A percentile compares a stretch with the other conserved stretches of the same genome.
These are phyloP conservation scores for Chalciporus sphaerocephalus DNA, from an alignment of 768 basidiomycete genomes.

Conservation along the genomic window DNA sequence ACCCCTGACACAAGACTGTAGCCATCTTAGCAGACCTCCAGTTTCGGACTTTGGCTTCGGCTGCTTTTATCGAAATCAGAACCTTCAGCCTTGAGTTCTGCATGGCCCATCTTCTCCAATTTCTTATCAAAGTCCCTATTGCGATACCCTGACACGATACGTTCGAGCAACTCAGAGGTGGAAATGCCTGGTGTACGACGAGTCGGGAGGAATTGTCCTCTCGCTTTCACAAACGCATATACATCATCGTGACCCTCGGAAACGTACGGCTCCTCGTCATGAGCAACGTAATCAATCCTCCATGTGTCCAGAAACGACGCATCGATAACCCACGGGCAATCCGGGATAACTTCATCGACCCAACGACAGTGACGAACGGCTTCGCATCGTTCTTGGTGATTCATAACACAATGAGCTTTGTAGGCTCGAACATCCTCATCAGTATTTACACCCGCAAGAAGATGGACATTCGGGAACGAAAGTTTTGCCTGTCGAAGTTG, in stretches of 20 bases:
- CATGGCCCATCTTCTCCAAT: constrained; percentile 80
- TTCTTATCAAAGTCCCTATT: constrained; percentile 85
- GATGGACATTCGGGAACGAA: constrained; percentile 83
- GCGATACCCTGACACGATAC: constrained; percentile 86
- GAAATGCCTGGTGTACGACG: constrained; percentile 92
- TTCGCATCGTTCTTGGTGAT: constrained; percentile 85
- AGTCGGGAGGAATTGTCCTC: constrained; percentile 92
- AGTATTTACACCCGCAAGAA: constrained; percentile 90
- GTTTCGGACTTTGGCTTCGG: constrained; percentile 1
- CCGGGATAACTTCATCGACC: constrained; percentile 91
- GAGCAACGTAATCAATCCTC: constrained; percentile 94
- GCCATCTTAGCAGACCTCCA: too few relatives aligned
- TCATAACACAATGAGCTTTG: constrained; percentile 85
- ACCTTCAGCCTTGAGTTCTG: constrained; percentile 63
- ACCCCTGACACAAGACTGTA: background rate
- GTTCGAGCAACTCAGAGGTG: constrained; percentile 87
- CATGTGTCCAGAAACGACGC: constrained; percentile 78
- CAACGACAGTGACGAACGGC: constrained; percentile 93
- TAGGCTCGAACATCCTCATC: constrained; percentile 75
- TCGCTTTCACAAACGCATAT: constrained; percentile 73
- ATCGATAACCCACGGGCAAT: constrained; percentile 88
- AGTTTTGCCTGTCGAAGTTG: constrained; percentile 96
- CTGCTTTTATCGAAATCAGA: constrained; percentile 17
- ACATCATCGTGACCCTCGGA: constrained; percentile 81
- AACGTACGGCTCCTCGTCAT: constrained; percentile 89